These are phyloP conservation scores for Huiozyma naganishii DNA, from an alignment of 805 yeast genomes.

Conservation along the genomic window DNA sequence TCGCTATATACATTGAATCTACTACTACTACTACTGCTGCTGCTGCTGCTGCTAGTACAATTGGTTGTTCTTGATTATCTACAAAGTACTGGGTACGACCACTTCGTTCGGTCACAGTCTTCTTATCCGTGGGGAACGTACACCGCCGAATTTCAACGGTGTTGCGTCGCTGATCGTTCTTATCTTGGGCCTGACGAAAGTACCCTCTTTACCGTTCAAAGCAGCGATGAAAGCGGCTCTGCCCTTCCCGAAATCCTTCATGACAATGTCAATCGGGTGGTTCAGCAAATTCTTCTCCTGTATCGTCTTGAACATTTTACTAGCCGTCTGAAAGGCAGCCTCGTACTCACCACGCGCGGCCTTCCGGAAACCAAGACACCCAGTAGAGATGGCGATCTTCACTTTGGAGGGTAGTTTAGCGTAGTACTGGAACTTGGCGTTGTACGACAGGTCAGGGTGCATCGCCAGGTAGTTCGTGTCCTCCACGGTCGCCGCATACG, in stretches of 20 bases:
- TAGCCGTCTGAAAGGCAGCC: constrained; percentile 77
- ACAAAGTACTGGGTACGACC: not conserved
- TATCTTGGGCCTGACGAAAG: constrained; percentile 51
- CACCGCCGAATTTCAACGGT: constrained; percentile 85
- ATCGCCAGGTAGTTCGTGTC: constrained; percentile 48
- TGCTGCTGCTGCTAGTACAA: too few relatives aligned
- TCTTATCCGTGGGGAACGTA: constrained; percentile 70
- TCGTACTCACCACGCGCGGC: constrained; percentile 88
- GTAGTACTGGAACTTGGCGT: constrained; percentile 67
- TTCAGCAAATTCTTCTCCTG: constrained; percentile 31
- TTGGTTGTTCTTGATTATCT: too few relatives aligned
- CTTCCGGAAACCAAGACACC: constrained; percentile 80
- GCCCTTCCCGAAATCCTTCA: constrained; percentile 81
- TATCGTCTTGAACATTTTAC: constrained; percentile 61
- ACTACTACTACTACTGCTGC: too few relatives aligned
- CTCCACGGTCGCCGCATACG: constrained; percentile 61
- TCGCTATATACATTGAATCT: too few relatives aligned
- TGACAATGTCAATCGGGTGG: constrained; percentile 49
- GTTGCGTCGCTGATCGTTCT: constrained; percentile 71
- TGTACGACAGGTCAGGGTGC: constrained; percentile 45
- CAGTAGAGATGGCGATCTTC: constrained; percentile 60
- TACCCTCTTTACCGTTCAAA: constrained; percentile 82
- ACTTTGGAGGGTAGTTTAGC: constrained; percentile 71
- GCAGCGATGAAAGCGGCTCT: constrained; percentile 80
- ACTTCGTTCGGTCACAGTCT: constrained; percentile 37